Base-by-base conservation (phyloP, 306 rosid species). In the Trifolium repens region DNA sequence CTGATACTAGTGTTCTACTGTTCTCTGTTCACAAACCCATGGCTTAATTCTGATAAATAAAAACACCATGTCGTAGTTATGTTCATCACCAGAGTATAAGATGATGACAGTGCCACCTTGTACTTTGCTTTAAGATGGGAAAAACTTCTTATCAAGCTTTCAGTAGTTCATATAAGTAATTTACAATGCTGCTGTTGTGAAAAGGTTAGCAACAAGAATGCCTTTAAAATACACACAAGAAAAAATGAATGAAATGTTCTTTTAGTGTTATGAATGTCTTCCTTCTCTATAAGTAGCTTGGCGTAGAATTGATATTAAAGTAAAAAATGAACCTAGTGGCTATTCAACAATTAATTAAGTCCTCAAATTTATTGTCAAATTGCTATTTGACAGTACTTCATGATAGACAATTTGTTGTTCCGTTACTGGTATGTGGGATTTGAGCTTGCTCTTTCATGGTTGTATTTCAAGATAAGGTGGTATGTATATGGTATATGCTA, bases 211-310 rank as follows among this genome's bases (percentile, higher is more conserved):
- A 69, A 57, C 52, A 12, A 58, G 46, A 35, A 14, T 22, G 37
- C 34, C 55, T 39, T 49, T 39, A 50, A 46, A 61, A 71, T 35
- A 50, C 66, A 37, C 46, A 27, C 37, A 35, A 37, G 52, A 55
- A 55, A 55, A 46, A 50, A 57, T 65, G 63, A 57, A 27, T 64
- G 8, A 37, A 49, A 71, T 16, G 60, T 46, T 71, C 19, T 43
- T 70, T 9, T 30, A 42, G 59, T 40, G 60, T 13, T 17, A 27
- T 15, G 50, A 30, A 5, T 50, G 26, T 11, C 49, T 71, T 13
- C 42, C 46, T 68, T 70, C 42, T 49, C 17, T 47, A 64, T 53
- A 62, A 60, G 81, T 81, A 53, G 69, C 58, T 69, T 17, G 50
- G 3, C 24, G 67, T 76, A n/a, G 9, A 61, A 62, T 69, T 71